phyloP scores from a whole-genome alignment of 1,139 yeast genomes.

The Eremothecium cymbalariae region DNA sequence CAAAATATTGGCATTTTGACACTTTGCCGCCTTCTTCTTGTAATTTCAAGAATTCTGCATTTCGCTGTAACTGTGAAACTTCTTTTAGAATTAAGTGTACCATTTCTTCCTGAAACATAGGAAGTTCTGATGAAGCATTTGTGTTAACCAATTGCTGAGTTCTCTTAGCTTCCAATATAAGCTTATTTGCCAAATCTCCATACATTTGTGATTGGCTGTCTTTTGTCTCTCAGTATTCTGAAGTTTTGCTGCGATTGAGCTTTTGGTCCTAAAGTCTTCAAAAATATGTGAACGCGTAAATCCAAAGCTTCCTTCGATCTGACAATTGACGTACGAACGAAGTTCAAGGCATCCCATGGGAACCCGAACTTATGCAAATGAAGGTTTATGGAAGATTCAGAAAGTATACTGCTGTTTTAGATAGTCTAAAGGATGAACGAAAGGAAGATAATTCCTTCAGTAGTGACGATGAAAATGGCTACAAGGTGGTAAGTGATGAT shows the following conservation, averaged over 20 bases:
- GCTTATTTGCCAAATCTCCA: slow-evolving; percentile 79
- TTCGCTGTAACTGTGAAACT: slow-evolving; percentile 48
- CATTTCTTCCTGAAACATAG: slow-evolving; percentile 69
- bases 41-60: slow-evolving; percentile 29
- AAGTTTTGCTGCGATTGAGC: too few relatives aligned
- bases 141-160: slow-evolving; percentile 50
- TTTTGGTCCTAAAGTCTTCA: too few relatives aligned
- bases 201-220: too few relatives aligned
- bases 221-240: too few relatives aligned
- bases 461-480: slow-evolving; percentile 3
- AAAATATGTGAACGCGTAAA: too few relatives aligned
- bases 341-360: too few relatives aligned
- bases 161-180: slow-evolving; percentile 77
- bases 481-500: slow-evolving; percentile 1
- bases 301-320: too few relatives aligned
- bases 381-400: slow-evolving; percentile 12
- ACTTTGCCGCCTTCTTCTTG: slow-evolving; percentile 38
- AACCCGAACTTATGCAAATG: slow-evolving; percentile 8
- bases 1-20: slow-evolving; percentile 66
- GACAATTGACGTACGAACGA: too few relatives aligned
- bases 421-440: neutral
- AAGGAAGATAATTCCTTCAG: slow-evolving; percentile 4
- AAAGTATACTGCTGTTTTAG: slow-evolving; percentile 1
- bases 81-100: slow-evolving; percentile 53
- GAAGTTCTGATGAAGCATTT: slow-evolving; percentile 36